Evolutionary conservation across 2,329 filamentous ascomycete species (phyloP).

Genomic region (Macrophomina tecta): DNA sequence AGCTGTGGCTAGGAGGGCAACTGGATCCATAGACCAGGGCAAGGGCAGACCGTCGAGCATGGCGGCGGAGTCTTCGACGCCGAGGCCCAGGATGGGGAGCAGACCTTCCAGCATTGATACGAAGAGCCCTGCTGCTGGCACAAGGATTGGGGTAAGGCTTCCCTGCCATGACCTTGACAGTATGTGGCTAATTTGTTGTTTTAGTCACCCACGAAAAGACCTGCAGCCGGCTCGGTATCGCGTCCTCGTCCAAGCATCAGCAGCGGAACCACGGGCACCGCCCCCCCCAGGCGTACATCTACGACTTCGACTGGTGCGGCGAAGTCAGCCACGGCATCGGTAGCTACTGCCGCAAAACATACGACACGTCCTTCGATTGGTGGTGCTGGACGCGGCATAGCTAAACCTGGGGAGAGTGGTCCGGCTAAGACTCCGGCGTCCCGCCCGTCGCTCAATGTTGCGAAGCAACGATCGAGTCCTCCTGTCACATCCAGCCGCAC

Average conservation of each 20-base stretch:
- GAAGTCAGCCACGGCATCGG: slow-evolving; percentile 9
- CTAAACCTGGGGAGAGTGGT: slow-evolving; percentile 14
- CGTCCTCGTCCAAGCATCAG: slow-evolving; percentile 26
- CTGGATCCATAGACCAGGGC: slow-evolving; percentile 24
- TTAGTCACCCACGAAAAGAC: slow-evolving; percentile 27
- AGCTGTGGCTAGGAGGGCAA: slow-evolving; percentile 37
- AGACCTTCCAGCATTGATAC: slow-evolving; percentile 30
- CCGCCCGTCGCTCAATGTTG: slow-evolving; percentile 11
- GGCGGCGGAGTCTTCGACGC: slow-evolving; percentile 32
- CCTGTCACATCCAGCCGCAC: slow-evolving; percentile 28
- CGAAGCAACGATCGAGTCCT: slow-evolving; percentile 27
- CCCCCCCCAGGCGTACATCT: slow-evolving; percentile 24
- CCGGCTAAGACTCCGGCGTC: slow-evolving; percentile 12
- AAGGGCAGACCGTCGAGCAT: slow-evolving; percentile 22
- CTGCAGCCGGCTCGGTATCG: slow-evolving; percentile 30
- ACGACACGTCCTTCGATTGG: slow-evolving; percentile 15
- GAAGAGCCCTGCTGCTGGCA: slow-evolving; percentile 33
- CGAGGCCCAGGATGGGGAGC: slow-evolving; percentile 16
- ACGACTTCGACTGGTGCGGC: slow-evolving; percentile 19
- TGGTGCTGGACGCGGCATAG: slow-evolving; percentile 10
- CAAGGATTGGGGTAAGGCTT: slow-evolving; percentile 24
- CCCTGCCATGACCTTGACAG: not conserved
- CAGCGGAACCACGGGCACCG: slow-evolving; percentile 15
- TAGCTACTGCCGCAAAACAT: slow-evolving; percentile 15
- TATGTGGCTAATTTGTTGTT: not conserved